These are phyloP conservation scores for Porogramme epimiltina DNA, from an alignment of 1,284 basidiomycete species.

Conservation along the genomic window DNA sequence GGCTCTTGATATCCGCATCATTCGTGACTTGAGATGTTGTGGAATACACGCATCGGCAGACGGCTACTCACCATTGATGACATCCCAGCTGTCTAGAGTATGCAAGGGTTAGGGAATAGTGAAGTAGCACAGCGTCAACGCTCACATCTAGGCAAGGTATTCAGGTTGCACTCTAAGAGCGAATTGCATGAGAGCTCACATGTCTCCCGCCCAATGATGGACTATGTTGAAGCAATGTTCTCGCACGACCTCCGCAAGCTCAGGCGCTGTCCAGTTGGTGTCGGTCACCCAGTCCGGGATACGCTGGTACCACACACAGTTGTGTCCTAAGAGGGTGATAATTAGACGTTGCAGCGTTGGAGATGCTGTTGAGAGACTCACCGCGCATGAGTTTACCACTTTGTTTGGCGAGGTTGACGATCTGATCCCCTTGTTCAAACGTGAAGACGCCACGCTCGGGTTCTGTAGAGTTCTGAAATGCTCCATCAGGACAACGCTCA, in stretches of 20 bases:
- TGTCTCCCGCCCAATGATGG: conserved; percentile 49
- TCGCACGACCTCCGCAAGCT: conserved; percentile 45
- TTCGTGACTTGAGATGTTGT: background rate
- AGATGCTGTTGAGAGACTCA: background rate
- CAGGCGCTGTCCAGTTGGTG: conserved; percentile 42
- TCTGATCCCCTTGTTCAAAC: conserved; percentile 44
- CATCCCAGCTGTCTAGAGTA: conserved; percentile 34
- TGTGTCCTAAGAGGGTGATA: conserved; percentile 35
- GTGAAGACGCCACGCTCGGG: conserved; percentile 48
- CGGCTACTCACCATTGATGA: conserved; percentile 42
- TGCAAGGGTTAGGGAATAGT: background rate
- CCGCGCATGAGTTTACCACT: conserved; percentile 40
- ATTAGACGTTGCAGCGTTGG: background rate
- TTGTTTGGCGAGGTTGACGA: conserved; percentile 45
- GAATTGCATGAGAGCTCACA: conserved; percentile 38
- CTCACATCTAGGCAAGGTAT: background rate
- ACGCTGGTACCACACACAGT: conserved; percentile 58
- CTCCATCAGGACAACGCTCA: too few species aligned
- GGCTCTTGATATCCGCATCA: conserved; percentile 43
- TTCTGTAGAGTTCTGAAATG: conserved; percentile 58
- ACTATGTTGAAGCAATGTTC: conserved; percentile 50
- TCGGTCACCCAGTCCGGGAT: conserved; percentile 51
- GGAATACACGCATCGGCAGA: background rate
- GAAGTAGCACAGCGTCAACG: background rate
- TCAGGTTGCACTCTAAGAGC: too few species aligned